A percentile compares a stretch with the other conserved stretches of the same genome.
phyloP scores from a whole-genome alignment of 768 basidiomycete genomes.

The Naematelia aurantialba region DNA sequence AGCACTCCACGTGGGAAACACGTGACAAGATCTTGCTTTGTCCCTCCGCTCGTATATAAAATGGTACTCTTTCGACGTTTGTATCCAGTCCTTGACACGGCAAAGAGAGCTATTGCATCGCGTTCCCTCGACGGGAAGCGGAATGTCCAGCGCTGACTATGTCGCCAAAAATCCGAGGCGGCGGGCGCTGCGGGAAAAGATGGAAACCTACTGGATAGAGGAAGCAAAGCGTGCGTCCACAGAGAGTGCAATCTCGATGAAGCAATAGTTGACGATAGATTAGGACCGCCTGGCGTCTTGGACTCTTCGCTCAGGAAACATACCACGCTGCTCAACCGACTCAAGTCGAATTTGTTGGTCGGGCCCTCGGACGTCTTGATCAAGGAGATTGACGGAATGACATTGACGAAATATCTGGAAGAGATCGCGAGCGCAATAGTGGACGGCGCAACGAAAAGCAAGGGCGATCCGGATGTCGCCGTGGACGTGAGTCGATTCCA shows the following conservation, averaged over 20 bases:
- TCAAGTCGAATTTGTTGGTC: conserved; percentile 69
- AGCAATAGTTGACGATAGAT: too few species aligned
- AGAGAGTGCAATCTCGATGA: too few species aligned
- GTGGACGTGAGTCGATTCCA: conserved; percentile 65
- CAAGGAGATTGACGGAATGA: conserved; percentile 85
- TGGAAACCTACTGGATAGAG: conserved; percentile 45
- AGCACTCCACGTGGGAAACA: not conserved
- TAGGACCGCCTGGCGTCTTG: conserved; percentile 66
- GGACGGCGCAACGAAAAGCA: conserved; percentile 81
- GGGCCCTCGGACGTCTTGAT: conserved; percentile 66
- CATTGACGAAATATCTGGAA: conserved; percentile 92
- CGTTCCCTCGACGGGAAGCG: conserved; percentile 1
- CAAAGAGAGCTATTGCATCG: not conserved
- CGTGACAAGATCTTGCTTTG: conserved; percentile 1
- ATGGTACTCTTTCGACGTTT: too few species aligned
- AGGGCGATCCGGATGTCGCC: conserved; percentile 87
- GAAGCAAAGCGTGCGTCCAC: conserved; percentile 42
- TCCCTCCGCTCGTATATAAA: not conserved
- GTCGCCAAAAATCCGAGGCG: conserved; percentile 41
- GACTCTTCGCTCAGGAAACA: conserved; percentile 96
- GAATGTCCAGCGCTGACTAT: conserved; percentile 49
- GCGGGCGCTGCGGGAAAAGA: conserved; percentile 31
- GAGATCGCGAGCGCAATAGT: conserved; percentile 83
- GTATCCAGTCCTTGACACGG: too few species aligned
- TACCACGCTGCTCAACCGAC: conserved; percentile 89